Base-by-base conservation (phyloP, 208 protist species). In the Crithidia mellificae region DNA sequence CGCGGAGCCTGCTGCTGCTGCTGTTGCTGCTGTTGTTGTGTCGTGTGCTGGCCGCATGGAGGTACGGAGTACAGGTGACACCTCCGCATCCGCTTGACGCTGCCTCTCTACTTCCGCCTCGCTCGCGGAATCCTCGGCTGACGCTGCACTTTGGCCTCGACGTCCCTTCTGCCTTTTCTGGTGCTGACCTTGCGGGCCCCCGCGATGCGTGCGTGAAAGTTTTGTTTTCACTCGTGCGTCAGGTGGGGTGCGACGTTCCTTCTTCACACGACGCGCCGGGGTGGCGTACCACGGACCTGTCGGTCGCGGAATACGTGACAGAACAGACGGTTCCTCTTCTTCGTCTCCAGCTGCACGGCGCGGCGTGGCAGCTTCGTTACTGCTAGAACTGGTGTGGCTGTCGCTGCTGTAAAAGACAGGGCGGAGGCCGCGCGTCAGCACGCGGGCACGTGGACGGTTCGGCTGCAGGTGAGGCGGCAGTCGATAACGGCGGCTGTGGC, bases 241-340 rank as follows among this genome's bases (percentile, higher is more conserved):
- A 4, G 50, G 29, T 12, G 39, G 25, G 14, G 29, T 58, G 63
- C 7, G n/a, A n/a, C n/a, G 41, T 24, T 59, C 36, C 29, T 41
- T 57, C 38, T 38, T 50, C 2, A 51, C 24, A 3, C 46, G 44
- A 19, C 32, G 53, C 8, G 61, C 54, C 29, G 61, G 62, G n/a
- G 44, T 39, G 11, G 62, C 62, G 46, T 75, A 75, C 69, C 69
- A 75, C 43, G 69, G 69, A 9, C 69, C 69, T 3, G 52, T 9
- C 6, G 30, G 61, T 7, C 59, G 57, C 27, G 68, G 68, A 29
- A 47, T 43, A 0, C 32, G 38, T 1, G 32, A 53, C 34, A 54
- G 22, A 8, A 39, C 24, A 2, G 39, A 57, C 19, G n/a, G n/a
- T n/a, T n/a, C n/a, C n/a, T n/a, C n/a, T n/a, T n/a, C n/a, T n/a